Percentiles rank a stretch among this genome's conserved stretches.
Evolutionary conservation across 331 rosid genomes (phyloP).

Genomic region (Saraca asoca): DNA sequence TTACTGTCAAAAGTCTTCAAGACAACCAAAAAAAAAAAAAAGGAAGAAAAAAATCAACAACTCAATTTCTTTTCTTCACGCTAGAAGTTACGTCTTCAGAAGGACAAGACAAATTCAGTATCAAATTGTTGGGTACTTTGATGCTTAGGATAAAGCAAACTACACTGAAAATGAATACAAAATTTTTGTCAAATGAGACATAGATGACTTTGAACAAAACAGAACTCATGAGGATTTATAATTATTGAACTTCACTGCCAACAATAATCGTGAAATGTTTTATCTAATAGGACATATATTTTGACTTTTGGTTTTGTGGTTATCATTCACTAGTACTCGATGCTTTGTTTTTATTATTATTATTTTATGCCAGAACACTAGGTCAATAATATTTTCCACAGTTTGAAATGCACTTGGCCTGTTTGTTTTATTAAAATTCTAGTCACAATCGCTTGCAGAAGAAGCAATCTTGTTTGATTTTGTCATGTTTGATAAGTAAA

Average conservation of each 20-base stretch:
- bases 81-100: slow-evolving; percentile 34
- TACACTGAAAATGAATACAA: not conserved
- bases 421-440: no score
- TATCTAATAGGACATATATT: slow-evolving; percentile 3
- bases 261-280: slow-evolving; percentile 6
- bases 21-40: slow-evolving; percentile 31
- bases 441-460: no score
- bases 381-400: no score
- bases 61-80: slow-evolving; percentile 38
- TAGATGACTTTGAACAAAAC: not conserved
- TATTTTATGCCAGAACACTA: no score
- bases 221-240: not conserved
- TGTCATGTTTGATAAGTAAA: no score
- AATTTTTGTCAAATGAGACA: slow-evolving; percentile 15
- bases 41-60: slow-evolving; percentile 36
- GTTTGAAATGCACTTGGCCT: no score
- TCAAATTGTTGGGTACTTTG: not conserved
- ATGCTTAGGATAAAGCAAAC: slow-evolving; percentile 4
- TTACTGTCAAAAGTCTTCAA: slow-evolving; percentile 37
- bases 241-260: slow-evolving; percentile 7
- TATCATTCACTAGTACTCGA: not conserved
- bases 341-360: no score
- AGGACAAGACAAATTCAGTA: slow-evolving; percentile 25
- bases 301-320: not conserved
- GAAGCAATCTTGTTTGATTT: no score